phyloP scores from a whole-genome alignment of 2,329 filamentous ascomycete species.

The Ramichloridium luteum region DNA sequence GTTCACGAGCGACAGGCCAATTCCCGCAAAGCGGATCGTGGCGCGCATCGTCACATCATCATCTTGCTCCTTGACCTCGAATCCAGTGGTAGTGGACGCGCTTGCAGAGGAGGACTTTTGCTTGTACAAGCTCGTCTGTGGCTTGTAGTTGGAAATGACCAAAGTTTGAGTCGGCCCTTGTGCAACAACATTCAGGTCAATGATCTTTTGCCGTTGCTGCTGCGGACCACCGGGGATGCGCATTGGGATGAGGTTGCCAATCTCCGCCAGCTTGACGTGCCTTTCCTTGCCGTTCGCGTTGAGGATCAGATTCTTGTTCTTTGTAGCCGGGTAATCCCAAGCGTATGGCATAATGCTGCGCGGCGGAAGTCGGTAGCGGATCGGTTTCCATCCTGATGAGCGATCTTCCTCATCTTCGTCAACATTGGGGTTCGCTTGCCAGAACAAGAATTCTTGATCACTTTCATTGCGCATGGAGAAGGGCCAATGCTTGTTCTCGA shows the following conservation, averaged over 20 bases:
- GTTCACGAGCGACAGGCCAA: constrained; percentile 90
- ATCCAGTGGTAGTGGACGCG: constrained; percentile 54
- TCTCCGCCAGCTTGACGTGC: constrained; percentile 89
- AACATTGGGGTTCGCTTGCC: constrained; percentile 82
- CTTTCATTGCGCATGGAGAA: constrained; percentile 99
- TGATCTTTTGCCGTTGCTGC: constrained; percentile 61
- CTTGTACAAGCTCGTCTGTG: constrained; percentile 82
- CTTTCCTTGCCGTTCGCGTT: constrained; percentile 67
- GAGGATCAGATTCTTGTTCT: constrained; percentile 84
- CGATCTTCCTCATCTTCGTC: constrained; percentile 82
- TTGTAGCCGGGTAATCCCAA: constrained; percentile 98
- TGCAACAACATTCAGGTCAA: constrained; percentile 92
- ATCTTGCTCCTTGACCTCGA: constrained; percentile 88
- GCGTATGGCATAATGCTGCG: constrained; percentile 99
- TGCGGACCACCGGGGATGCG: constrained; percentile 53
- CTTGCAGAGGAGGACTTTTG: constrained; percentile 46
- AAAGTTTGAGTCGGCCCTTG: constrained; percentile 92
- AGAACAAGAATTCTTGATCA: constrained; percentile 92
- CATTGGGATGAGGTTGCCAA: constrained; percentile 91
- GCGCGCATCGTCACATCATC: constrained; percentile 81
- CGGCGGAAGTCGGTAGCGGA: constrained; percentile 81
- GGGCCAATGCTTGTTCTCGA: constrained; percentile 92
- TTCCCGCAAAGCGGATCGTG: constrained; percentile 74
- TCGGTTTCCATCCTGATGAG: constrained; percentile 76
- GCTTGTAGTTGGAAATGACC: constrained; percentile 86